A percentile compares a stretch with the other conserved stretches of the same genome.
Evolutionary conservation across 306 rosid genomes (phyloP).

Genomic region (Prunus mume): DNA sequence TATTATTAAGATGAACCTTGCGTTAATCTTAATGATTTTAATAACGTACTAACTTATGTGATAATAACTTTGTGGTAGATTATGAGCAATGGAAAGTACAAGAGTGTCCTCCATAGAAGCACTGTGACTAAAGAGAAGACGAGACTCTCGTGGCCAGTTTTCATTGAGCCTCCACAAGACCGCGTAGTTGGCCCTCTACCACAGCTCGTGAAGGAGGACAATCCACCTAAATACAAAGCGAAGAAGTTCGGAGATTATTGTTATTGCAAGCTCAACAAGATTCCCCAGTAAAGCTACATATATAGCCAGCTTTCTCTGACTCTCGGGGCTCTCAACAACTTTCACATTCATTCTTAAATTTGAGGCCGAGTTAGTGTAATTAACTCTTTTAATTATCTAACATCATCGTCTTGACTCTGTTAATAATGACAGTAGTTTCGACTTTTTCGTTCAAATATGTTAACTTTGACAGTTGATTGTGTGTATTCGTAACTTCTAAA

Average conservation of each 20-base stretch:
- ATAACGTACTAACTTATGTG: too few species aligned
- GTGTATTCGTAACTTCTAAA: too few species aligned
- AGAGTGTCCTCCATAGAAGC: constrained; percentile 59
- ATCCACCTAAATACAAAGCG: constrained; percentile 61
- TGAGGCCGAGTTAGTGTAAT: not conserved
- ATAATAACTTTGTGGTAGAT: constrained; percentile 32
- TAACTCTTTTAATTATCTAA: not conserved
- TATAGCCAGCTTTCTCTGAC: not conserved
- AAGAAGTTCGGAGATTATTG: constrained; percentile 57
- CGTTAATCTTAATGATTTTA: too few species aligned
- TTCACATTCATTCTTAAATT: not conserved
- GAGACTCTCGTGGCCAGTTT: constrained; percentile 80
- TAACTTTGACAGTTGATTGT: too few species aligned
- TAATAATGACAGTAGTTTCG: too few species aligned
- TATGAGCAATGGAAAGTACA: constrained; percentile 72
- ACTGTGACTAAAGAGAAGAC: constrained; percentile 50
- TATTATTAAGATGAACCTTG: too few species aligned
- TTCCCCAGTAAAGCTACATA: constrained; percentile 35
- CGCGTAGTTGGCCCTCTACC: constrained; percentile 54
- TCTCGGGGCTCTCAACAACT: not conserved
- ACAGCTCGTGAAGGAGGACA: constrained; percentile 34
- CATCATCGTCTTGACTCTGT: too few species aligned
- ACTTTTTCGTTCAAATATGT: too few species aligned
- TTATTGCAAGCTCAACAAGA: constrained; percentile 63
- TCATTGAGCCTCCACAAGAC: constrained; percentile 59